These are phyloP conservation scores for Colletotrichum australisinense DNA, from an alignment of 2,329 filamentous ascomycete species.

Conservation along the genomic window DNA sequence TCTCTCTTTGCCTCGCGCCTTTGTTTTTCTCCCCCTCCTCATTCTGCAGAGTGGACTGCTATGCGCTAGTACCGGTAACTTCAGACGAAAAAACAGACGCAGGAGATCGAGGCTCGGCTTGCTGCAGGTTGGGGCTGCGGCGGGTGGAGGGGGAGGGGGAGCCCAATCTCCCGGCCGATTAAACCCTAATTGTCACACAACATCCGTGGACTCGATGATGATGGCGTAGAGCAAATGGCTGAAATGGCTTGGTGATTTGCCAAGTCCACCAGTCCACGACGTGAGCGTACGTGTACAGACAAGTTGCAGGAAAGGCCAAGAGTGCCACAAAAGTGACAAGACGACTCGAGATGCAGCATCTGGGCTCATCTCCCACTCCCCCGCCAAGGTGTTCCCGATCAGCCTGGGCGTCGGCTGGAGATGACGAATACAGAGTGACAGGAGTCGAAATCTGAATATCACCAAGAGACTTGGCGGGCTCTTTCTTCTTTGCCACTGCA, in stretches of 20 bases:
- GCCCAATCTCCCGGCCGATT: constrained; percentile 26
- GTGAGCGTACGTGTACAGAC: not conserved
- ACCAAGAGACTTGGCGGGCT: not conserved
- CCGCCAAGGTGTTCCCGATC: constrained; percentile 30
- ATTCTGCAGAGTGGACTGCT: not conserved
- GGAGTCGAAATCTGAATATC: not conserved
- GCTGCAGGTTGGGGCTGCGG: constrained; percentile 29
- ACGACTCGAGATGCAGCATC: constrained; percentile 8
- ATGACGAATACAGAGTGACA: not conserved
- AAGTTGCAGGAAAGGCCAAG: constrained; percentile 1
- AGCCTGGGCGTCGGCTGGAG: constrained; percentile 30
- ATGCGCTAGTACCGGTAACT: not conserved
- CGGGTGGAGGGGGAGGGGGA: constrained; percentile 6
- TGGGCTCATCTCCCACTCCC: not conserved
- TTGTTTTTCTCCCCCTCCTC: not conserved
- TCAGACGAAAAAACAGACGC: constrained; percentile 24
- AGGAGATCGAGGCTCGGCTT: constrained; percentile 27
- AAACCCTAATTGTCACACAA: not conserved
- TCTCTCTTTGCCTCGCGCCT: not conserved
- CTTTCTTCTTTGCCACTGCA: not conserved
- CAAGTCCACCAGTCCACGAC: not conserved
- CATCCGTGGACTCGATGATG: not conserved
- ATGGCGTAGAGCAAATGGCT: not conserved
- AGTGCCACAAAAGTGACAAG: not conserved
- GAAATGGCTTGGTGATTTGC: not conserved